Evolutionary conservation across 2,329 filamentous ascomycete genomes (phyloP).

Genomic region (Sporothrix protearum): DNA sequence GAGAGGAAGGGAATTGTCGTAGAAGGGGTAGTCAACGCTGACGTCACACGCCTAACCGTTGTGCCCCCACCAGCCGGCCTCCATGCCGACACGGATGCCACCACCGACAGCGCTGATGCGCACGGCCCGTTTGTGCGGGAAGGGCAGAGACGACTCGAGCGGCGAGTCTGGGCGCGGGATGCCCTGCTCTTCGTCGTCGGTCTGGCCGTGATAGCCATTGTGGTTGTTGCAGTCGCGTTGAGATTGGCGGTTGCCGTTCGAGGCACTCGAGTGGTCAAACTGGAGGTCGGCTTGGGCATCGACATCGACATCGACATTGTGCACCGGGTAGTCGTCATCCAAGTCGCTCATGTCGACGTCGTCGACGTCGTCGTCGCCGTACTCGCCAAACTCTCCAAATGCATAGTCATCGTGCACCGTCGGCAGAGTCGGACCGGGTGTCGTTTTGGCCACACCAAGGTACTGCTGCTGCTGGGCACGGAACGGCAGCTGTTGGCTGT

Average conservation of each 20-base stretch:
- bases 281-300: not conserved
- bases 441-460: slow-evolving; percentile 4
- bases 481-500: not conserved
- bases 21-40: not conserved
- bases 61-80: slow-evolving; percentile 33
- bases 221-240: not conserved
- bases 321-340: no score
- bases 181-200: slow-evolving; percentile 22
- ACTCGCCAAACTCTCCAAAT: not conserved
- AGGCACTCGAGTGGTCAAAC: not conserved
- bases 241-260: slow-evolving; percentile 16
- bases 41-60: slow-evolving; percentile 27
- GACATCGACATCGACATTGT: not conserved
- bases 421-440: not conserved
- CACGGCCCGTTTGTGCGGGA: slow-evolving; percentile 36
- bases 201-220: not conserved
- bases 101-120: slow-evolving; percentile 39
- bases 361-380: not conserved
- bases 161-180: slow-evolving; percentile 37
- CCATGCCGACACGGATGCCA: slow-evolving; percentile 27
- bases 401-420: slow-evolving; percentile 10
- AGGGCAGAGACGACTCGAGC: slow-evolving; percentile 29
- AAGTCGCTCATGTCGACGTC: no score
- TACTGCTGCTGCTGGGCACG: not conserved
- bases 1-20: not conserved